Evolutionary conservation across 805 yeast genomes (phyloP), one percentile per base, ranked within the genome.

Genomic region (Tetrapisispora taiwanensis): DNA sequence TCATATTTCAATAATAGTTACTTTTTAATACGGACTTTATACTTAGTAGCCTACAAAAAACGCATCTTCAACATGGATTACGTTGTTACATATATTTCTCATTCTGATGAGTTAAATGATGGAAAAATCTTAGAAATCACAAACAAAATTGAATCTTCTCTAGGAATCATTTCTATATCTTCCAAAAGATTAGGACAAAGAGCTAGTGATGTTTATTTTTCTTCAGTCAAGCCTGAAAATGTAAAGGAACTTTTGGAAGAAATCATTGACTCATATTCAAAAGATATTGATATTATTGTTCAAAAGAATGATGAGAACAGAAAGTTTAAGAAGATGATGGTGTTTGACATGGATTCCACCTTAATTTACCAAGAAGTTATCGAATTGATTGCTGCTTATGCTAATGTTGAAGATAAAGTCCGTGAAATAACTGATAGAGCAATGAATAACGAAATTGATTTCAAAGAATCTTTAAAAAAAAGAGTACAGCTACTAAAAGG

Each of bases 341-440:
- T 94, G 10, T 92, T 92, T 59, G 99, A 92, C 57, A 92, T 92
- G 98, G 99, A 92, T 68, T 88, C 97, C 0, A 92, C 99, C 0
- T 69, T 92, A 58, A 92, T 92, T 51, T 81, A 84, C 61, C 97
- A 92, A 65, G 99, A 92, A 66, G 97, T 92, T 33, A 92, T 92
- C 53, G 99, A 92, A 59, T 65, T 92, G 58, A 90, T 92, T 52
- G 98, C 98, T 2, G 87, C 87, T 0, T 82, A 85, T 55, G 97
- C 96, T n/a, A 73, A 76, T 52, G 95, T 92, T 30, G 96, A 92
- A 58, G 78, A 73, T 6, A 71, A 86, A 60, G 98, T 92, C 7
- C 84, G 90, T 5, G 83, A 73, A 27, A 89, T 92, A 54, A 92
- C 99, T 2, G 86, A 83, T 33, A 73, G 86, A 22, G 97, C 98